Evolutionary conservation across 2,329 filamentous ascomycete species (phyloP).

Genomic region (Fusarium vanettenii): DNA sequence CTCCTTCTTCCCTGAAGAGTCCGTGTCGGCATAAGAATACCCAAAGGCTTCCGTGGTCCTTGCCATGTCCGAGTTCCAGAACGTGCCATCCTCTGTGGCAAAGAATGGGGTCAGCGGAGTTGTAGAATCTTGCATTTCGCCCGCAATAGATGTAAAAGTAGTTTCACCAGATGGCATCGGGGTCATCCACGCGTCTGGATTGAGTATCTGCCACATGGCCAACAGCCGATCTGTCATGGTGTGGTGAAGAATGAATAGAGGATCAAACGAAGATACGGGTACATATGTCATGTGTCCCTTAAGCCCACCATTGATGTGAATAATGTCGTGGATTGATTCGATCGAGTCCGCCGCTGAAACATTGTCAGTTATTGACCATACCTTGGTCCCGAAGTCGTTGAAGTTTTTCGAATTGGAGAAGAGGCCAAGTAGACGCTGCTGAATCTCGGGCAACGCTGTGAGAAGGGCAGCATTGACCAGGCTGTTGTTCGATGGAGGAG

Average conservation of each 20-base stretch:
- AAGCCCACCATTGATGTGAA: conserved; percentile 69
- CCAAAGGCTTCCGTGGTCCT: conserved; percentile 72
- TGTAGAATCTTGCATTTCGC: conserved; percentile 64
- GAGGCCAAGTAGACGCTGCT: conserved; percentile 74
- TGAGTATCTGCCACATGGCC: conserved; percentile 80
- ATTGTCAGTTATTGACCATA: conserved; percentile 63
- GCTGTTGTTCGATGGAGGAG: conserved; percentile 67
- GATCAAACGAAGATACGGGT: conserved; percentile 81
- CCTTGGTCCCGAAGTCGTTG: conserved; percentile 76
- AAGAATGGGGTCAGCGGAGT: conserved; percentile 77
- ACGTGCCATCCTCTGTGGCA: conserved; percentile 64
- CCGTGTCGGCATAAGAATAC: conserved; percentile 79
- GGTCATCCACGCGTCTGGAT: conserved; percentile 75
- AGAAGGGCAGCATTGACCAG: conserved; percentile 60
- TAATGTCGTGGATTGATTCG: conserved; percentile 72
- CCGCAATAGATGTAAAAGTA: conserved; percentile 70
- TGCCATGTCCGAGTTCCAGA: conserved; percentile 75
- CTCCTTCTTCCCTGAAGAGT: conserved; percentile 35
- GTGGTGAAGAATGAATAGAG: conserved; percentile 83
- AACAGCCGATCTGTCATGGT: conserved; percentile 80
- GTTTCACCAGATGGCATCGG: conserved; percentile 65
- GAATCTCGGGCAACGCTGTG: conserved; percentile 63
- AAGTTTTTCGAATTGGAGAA: conserved; percentile 76
- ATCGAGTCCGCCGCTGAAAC: conserved; percentile 70
- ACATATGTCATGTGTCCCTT: conserved; percentile 78